These are phyloP conservation scores for Stenocarpella maydis DNA, from an alignment of 2,329 filamentous ascomycete species.

Conservation along the genomic window DNA sequence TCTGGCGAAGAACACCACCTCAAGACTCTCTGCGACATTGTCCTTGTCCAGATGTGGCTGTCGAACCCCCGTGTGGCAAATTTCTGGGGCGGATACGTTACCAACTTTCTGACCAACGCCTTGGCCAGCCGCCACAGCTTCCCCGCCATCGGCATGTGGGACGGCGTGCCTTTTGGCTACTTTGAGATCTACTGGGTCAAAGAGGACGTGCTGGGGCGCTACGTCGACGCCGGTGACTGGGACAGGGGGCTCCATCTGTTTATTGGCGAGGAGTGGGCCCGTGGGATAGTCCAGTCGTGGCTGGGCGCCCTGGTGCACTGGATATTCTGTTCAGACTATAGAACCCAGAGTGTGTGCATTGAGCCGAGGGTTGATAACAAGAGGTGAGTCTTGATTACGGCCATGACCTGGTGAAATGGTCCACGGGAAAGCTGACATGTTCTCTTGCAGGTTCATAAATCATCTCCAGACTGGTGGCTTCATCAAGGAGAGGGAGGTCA, in stretches of 20 bases:
- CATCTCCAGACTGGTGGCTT: constrained; percentile 82
- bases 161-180: constrained; percentile 94
- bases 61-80: constrained; percentile 81
- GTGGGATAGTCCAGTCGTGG: constrained; percentile 85
- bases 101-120: constrained; percentile 71
- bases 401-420: background rate
- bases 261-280: constrained; percentile 90
- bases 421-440: background rate
- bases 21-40: constrained; percentile 57
- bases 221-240: constrained; percentile 77
- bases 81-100: constrained; percentile 80
- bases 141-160: constrained; percentile 92
- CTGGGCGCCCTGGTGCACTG: constrained; percentile 87
- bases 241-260: constrained; percentile 90
- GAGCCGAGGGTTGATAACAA: constrained; percentile 92
- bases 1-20: constrained; percentile 50
- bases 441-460: constrained; percentile 64
- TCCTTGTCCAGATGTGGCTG: constrained; percentile 86
- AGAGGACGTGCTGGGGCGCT: constrained; percentile 80
- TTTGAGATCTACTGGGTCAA: constrained; percentile 99
- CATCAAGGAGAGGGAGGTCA: constrained; percentile 83
- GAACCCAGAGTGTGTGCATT: constrained; percentile 83
- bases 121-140: constrained; percentile 80
- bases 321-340: constrained; percentile 77
- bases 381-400: constrained; percentile 68